Conservation (phyloP, 2,329 filamentous ascomycete species). For the Colletotrichum neosansevieriae region DNA sequence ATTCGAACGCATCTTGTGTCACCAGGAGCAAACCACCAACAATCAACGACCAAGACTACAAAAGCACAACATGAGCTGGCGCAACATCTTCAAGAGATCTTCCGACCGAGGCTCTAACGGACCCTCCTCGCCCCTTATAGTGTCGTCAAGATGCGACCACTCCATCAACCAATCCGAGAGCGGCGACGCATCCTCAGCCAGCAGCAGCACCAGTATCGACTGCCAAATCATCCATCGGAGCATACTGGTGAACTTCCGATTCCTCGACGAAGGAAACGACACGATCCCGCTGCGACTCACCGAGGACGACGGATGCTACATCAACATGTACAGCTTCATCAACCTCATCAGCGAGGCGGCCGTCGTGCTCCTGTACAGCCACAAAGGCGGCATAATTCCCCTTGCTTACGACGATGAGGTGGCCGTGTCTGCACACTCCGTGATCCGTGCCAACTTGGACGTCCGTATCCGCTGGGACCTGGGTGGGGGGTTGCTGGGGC, state of each 20-base stretch:
- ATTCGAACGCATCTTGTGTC: too few species aligned
- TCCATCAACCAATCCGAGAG: background rate
- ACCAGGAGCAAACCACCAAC: background rate
- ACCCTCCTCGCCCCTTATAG: background rate
- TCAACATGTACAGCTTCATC: constrained; percentile 8
- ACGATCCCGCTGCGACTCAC: background rate
- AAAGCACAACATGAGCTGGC: constrained; percentile 2
- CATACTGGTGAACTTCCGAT: background rate
- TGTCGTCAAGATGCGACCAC: background rate
- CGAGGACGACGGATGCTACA: background rate
- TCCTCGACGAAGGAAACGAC: background rate
- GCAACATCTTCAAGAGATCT: background rate
- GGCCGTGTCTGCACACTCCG: background rate
- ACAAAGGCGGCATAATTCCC: too few species aligned
- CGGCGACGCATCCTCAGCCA: background rate
- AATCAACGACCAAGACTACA: background rate
- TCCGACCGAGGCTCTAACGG: background rate
- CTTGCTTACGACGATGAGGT: too few species aligned
- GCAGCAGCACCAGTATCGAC: background rate
- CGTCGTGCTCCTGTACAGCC: background rate
- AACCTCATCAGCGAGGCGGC: background rate
- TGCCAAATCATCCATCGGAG: background rate
- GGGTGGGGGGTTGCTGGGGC: background rate
- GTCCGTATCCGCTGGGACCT: constrained; percentile 7
- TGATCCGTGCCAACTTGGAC: background rate